Evolutionary conservation across 257 asterid species (phyloP), one percentile per base, ranked within the genome.

Genomic region (Henckelia pumila): DNA sequence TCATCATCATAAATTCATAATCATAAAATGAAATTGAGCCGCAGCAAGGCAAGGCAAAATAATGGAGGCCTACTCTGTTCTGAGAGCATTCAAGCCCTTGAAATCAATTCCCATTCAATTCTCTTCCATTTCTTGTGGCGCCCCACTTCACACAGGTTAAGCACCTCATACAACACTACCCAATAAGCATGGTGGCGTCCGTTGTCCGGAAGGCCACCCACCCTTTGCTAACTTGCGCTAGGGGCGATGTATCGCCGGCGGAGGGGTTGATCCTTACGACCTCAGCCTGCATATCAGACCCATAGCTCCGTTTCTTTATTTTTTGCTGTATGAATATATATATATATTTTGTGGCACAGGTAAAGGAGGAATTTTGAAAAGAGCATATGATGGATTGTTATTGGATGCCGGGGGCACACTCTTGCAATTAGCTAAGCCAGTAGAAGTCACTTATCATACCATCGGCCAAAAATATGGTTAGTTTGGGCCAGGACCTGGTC

Each of bases 401-500:
- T 72, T 93, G 72, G 99, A 93, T 62, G 99, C 99, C 11, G 97
- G 97, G 14, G 97, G 97, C 13, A 93, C 99, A 4, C 86, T 93
- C 52, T 81, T 93, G 82, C 99, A 90, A 68, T 79, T 93, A 67
- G 71, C 92, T 3, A 83, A 84, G 61, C 97, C 99, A 2, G 95
- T 93, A 59, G 99, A 79, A 74, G 83, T 90, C 56, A 83, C 82
- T 55, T 92, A 89, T 74, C 79, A 83, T 60, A 72, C 75, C 30
- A 82, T 90, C 72, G 96, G 99, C 76, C 71, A 71, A 61, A 90
- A 87, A 87, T 87, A 85, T 63, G 99, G 99, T 93, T 22, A 35
- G 80, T 50, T 71, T 44, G 19, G 35, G 52, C 59, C 44, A 13
- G 52, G 52, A 40, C 52, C n/a, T 40, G 19, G 7, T 40, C 52